A percentile compares a stretch with the other conserved stretches of the same genome.
Conservation (phyloP, 352 stramenopile species). For the Poterioochromonas sp. region DNA sequence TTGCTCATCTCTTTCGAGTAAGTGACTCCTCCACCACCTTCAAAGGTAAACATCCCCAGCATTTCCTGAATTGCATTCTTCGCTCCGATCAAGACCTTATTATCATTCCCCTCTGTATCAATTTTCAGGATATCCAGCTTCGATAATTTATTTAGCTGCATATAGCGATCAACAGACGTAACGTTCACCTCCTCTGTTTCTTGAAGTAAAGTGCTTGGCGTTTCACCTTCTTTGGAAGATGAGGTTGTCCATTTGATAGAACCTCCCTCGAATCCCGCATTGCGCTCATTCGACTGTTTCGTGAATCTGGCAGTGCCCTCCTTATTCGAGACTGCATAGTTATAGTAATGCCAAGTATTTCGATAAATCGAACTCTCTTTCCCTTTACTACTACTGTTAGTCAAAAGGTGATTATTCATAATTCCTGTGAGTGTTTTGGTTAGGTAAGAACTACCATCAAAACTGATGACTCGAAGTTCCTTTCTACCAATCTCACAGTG, state of each 20-base stretch:
- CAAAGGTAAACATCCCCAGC: slow-evolving; percentile 20
- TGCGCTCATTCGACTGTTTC: slow-evolving; percentile 1
- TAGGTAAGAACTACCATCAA: slow-evolving; percentile 22
- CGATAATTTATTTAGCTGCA: neutral
- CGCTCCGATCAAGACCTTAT: slow-evolving; percentile 11
- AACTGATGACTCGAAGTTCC: neutral
- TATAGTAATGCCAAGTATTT: slow-evolving; percentile 11
- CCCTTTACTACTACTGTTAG: no score
- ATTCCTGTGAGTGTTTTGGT: neutral
- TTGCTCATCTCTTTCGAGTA: slow-evolving; percentile 32
- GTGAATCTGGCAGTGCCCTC: slow-evolving; percentile 14
- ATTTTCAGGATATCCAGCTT: slow-evolving; percentile 23
- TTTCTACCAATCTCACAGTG: neutral
- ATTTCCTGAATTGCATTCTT: neutral
- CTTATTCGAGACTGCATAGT: slow-evolving; percentile 18
- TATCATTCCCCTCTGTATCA: slow-evolving; percentile 29
- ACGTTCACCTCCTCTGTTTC: slow-evolving; percentile 11
- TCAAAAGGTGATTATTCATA: no score
- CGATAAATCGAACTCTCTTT: no score
- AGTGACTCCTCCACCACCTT: slow-evolving; percentile 20
- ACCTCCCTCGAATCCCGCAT: slow-evolving; percentile 26
- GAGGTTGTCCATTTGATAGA: neutral
- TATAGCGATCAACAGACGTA: slow-evolving; percentile 6
- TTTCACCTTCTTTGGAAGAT: neutral
- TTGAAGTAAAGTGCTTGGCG: neutral